Base-by-base conservation (phyloP, 2,329 filamentous ascomycete species). In the Trichoderma atroviride region DNA sequence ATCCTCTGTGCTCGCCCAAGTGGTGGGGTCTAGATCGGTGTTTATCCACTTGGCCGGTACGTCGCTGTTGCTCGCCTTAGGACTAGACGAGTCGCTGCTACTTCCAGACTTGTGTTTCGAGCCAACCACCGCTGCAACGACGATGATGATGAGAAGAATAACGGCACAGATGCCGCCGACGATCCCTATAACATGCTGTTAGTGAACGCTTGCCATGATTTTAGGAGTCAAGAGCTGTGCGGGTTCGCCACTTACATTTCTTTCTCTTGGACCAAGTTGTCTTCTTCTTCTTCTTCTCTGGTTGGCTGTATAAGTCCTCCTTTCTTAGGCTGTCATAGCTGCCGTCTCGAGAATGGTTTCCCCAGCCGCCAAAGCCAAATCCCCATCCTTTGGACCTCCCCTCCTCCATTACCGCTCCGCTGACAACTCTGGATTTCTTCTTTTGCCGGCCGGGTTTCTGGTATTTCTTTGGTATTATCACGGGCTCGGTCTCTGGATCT, bases 1-100 rank as follows among this genome's bases (percentile, higher is more conserved):
- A 75, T 94, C 93, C 0, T 85, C 87, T 0, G 94, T 97, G 74
- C 96, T 91, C 73, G 92, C 91, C 96, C 96, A 99, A 2, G 91
- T 89, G 79, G 93, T 97, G 0, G 96, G 96, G 76, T 99, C 94
- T 24, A 97, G 84, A 72, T 92, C 90, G 2, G 91, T 92, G 16
- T 89, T 93, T 78, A 88, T 89, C 75, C 88, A 94, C 71, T 84
- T 85, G 69, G 82, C 81, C 70, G 92, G 92, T 61, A 92, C 87
- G 69, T 84, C 86, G 72, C 82, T 81, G 31, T 84, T 82, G 64
- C 86, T 84, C 68, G 75, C 75, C 53, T 75, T 77, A 35, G 74
- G 76, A n/a, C 72, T 73, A n/a, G 80, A 76, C 3, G 75, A 73
- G 55, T 68, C 69, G 27, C 70, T 72, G 22, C 74, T 79, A 37